A percentile compares a stretch with the other conserved stretches of the same genome.
phyloP scores from a whole-genome alignment of 2,329 filamentous ascomycete genomes.

The Pseudopyrenochaeta lycopersici region DNA sequence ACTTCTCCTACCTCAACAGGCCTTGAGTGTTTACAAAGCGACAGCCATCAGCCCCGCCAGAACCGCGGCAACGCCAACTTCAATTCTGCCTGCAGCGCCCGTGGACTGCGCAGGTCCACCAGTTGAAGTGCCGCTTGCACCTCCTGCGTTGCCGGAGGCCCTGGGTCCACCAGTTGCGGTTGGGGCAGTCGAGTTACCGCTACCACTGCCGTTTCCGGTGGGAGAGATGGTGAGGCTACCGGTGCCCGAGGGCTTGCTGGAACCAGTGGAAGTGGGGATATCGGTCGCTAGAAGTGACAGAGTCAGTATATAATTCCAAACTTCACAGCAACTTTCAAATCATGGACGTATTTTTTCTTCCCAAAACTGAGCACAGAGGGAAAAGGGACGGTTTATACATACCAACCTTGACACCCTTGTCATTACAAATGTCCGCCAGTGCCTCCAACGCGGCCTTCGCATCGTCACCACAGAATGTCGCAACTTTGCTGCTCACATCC shows the following conservation, averaged over 20 bases:
- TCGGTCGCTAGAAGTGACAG: conserved; percentile 20
- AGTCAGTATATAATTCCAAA: conserved; percentile 2
- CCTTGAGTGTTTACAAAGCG: conserved; percentile 31
- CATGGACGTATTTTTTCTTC: background rate
- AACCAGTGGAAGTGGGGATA: conserved; percentile 24
- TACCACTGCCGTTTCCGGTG: conserved; percentile 7
- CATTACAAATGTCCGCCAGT: conserved; percentile 40
- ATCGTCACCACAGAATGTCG: conserved; percentile 33
- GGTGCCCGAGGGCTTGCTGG: conserved; percentile 15
- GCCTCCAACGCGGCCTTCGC: conserved; percentile 34
- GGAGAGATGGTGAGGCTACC: conserved; percentile 10
- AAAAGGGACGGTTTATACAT: conserved; percentile 18
- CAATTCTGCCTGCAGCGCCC: conserved; percentile 32
- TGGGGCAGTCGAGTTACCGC: conserved; percentile 11
- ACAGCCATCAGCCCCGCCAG: conserved; percentile 34
- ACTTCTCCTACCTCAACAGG: background rate
- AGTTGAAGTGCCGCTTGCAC: conserved; percentile 13
- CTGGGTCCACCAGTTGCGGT: conserved; percentile 14
- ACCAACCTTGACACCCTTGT: conserved; percentile 39
- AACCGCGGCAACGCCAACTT: conserved; percentile 33
- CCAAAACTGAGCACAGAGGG: background rate
- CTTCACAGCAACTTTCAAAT: background rate
- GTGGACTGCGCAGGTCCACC: conserved; percentile 18
- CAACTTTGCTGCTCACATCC: conserved; percentile 32
- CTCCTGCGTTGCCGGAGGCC: conserved; percentile 1